Evolutionary conservation across 192 early-diverging fungal genomes (phyloP), one percentile per base, ranked within the genome.

Genomic region (Physocladia obscura): DNA sequence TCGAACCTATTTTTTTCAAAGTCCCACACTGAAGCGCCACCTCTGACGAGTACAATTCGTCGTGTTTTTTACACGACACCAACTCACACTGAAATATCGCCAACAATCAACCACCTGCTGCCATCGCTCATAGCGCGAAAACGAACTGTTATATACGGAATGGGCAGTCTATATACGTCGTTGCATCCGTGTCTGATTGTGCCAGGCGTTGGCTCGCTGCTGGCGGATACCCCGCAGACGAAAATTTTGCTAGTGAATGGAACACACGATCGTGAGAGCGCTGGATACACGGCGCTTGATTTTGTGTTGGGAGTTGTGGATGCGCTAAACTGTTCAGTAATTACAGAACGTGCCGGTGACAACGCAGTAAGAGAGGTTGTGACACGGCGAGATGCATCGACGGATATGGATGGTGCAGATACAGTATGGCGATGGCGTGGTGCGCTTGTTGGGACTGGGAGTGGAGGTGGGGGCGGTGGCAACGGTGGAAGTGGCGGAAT

Each of bases 201-300:
- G 26, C 82, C 86, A 22, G 88, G 86, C 19, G 83, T 90, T 1
- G 40, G 40, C 11, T 13, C n/a, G 8, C 40, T 44, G 40, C 40
- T 13, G 40, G 11, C 11, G 88, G 87, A 1, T 19, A 17, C 19
- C 44, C 35, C 30, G 38, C 52, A 74, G 24, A 58, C 47, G 67
- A 92, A 92, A 63, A 74, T 92, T 17, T 77, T 91, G 27, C 76
- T 92, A 49, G 73, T 92, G 35, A 91, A 91, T 40, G 89, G 89
- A 0, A 82, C 86, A 2, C 79, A 73, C 49, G 90, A 92, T 57
- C 78, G 89, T 27, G 89, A 89, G 62, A 90, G 88, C 4, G 74
- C 82, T 4, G 85, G 82, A 5, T 92, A 89, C 60, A 87, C 87
- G 0, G 90, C 89, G 0, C 15, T 90, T 48, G 90, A 92, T 52